A percentile compares a stretch with the other conserved stretches of the same genome.
Evolutionary conservation across 768 basidiomycete species (phyloP).

Genomic region (Hypholoma sublateritium): DNA sequence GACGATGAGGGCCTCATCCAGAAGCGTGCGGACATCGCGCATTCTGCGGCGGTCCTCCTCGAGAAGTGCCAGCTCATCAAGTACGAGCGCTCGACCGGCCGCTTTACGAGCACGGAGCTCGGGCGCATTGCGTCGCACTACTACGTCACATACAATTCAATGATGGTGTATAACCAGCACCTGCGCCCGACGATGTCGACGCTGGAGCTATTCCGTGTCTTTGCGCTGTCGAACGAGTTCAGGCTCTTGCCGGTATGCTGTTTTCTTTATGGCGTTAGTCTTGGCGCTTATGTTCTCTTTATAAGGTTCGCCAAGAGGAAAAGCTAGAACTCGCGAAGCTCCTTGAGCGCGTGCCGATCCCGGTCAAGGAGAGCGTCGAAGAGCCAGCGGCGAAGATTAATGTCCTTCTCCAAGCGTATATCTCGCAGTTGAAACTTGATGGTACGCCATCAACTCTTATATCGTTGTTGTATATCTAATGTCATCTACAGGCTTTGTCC

Average conservation of each 20-base stretch:
- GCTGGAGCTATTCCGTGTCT: conserved; percentile 92
- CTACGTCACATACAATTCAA: conserved; percentile 93
- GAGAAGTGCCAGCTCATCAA: conserved; percentile 95
- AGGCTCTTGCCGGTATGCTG: conserved; percentile 74
- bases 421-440: conserved; percentile 91
- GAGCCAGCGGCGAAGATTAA: conserved; percentile 98
- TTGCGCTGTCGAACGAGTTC: conserved; percentile 95
- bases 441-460: conserved; percentile 37
- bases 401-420: conserved; percentile 91
- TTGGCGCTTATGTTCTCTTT: conserved; percentile 8
- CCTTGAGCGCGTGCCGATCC: conserved; percentile 93
- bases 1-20: conserved; percentile 83
- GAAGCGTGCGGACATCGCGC: conserved; percentile 91
- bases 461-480: neutral
- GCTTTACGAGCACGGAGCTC: conserved; percentile 91
- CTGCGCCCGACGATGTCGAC: conserved; percentile 82
- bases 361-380: conserved; percentile 94
- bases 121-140: conserved; percentile 95
- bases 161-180: conserved; percentile 97
- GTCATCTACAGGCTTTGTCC: conserved; percentile 59
- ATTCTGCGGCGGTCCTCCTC: conserved; percentile 88
- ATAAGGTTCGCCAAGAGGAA: conserved; percentile 77
- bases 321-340: conserved; percentile 90
- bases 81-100: conserved; percentile 85
- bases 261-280: conserved; percentile 6